Percentiles rank a stretch among this genome's conserved stretches.
These are phyloP conservation scores for Rhizopogon vinicolor DNA, from an alignment of 768 basidiomycete species.

Conservation along the genomic window DNA sequence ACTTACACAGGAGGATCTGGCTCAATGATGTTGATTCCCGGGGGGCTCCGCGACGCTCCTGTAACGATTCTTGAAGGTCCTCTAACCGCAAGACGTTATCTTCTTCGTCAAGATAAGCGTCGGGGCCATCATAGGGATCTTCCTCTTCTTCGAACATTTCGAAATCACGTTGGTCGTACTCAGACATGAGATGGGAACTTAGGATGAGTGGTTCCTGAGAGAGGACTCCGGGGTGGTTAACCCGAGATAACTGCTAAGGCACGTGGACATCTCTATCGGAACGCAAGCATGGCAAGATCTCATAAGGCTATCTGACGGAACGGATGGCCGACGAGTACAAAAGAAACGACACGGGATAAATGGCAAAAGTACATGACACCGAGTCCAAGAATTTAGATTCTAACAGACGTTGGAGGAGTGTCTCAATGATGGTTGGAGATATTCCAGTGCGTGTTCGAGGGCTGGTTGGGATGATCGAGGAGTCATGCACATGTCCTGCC, in stretches of 20 bases:
- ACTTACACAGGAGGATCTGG: conserved; percentile 27
- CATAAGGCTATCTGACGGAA: neutral
- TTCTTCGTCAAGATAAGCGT: conserved; percentile 27
- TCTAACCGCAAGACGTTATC: conserved; percentile 32
- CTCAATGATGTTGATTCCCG: conserved; percentile 9
- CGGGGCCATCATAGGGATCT: conserved; percentile 29
- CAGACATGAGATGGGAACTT: conserved; percentile 9
- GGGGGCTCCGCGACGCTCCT: neutral
- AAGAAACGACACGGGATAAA: too few relatives aligned
- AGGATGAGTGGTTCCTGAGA: neutral
- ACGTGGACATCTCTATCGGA: neutral
- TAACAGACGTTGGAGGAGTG: too few relatives aligned
- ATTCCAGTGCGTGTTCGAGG: too few relatives aligned
- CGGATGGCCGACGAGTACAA: neutral
- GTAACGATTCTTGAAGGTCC: conserved; percentile 5
- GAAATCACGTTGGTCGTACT: conserved; percentile 14
- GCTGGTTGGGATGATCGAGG: too few relatives aligned
- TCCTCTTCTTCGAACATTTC: conserved; percentile 24
- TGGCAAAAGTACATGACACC: neutral
- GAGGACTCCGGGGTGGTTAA: neutral
- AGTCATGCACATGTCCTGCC: too few relatives aligned
- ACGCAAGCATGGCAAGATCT: neutral
- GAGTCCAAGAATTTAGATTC: neutral
- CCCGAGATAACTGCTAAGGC: neutral
- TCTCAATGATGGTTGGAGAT: too few relatives aligned